Evolutionary conservation across 345 rosid species (phyloP), one percentile per base, ranked within the genome.

Genomic region (Melastoma malabathricum): DNA sequence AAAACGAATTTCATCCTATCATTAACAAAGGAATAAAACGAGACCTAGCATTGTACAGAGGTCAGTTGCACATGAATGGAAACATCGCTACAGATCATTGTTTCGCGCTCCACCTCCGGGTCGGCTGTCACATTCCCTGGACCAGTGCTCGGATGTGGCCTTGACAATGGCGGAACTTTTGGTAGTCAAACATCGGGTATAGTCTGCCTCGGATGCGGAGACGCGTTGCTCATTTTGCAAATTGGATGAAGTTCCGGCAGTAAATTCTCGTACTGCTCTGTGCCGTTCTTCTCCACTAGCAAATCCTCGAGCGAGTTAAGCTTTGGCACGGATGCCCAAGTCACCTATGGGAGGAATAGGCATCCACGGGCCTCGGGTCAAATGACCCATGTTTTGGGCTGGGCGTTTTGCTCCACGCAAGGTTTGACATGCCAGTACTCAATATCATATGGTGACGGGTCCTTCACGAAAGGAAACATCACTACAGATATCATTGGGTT

Each of bases 201-300:
- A 1, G 50, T 68, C 15, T 70, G 71, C 18, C 58, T 68, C 14
- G 68, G 68, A 31, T 65, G 63, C 1, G 19, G 51, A 0, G 6
- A 46, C 1, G 22, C 51, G 5, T 72, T 73, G 1, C 51, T 68
- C 8, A 9, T 54, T 3, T 22, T 34, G 0, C 73, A 61, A 44
- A 15, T 68, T 18, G 44, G 58, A 7, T 14, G 62, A 5, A 43
- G 67, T 0, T 64, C 70, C 13, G 60, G 63, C 10, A 62, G 72
- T 10, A 78, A 58, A 43, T 82, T 86, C 56, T 74, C 92, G 0
- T 80, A 83, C 52, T 78, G 86, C 59, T 63, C 83, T 59, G 73
- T 77, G 1, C 73, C 72, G 48, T 27, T 59, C 41, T 47, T 53
- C 15, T 43, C 64, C 13, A n/a, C 58, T 6, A 56, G 52, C 13